A percentile compares a stretch with the other conserved stretches of the same genome.
phyloP scores from a whole-genome alignment of 2,329 filamentous ascomycete genomes.

The Fusarium sp. region DNA sequence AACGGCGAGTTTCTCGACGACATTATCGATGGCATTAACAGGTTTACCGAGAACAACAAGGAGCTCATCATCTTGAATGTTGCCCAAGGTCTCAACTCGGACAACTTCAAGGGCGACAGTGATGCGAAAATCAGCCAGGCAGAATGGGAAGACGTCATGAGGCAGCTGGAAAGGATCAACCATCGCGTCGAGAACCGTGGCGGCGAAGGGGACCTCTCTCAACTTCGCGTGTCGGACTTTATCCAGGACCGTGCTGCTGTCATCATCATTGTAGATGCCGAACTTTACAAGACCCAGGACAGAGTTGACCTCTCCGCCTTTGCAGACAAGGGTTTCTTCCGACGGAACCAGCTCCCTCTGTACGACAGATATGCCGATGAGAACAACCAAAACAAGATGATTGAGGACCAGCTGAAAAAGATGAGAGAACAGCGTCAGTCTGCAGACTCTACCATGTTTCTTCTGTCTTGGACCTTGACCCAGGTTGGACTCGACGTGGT shows the following conservation, averaged over 20 bases:
- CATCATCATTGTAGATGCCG: background rate
- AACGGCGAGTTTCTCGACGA: background rate
- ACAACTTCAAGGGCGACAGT: background rate
- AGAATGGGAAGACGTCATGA: background rate
- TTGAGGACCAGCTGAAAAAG: background rate
- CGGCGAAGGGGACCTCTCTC: background rate
- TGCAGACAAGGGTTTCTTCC: background rate
- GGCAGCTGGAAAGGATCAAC: background rate
- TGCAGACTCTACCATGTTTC: background rate
- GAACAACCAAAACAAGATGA: background rate
- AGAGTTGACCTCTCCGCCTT: background rate
- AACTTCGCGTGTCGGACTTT: background rate
- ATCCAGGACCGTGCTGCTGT: background rate
- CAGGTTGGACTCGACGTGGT: background rate
- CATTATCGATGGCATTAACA: background rate
- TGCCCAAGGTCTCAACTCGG: background rate
- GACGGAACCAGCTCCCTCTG: background rate
- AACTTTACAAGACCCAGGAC: background rate
- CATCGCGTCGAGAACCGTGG: background rate
- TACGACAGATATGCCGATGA: background rate
- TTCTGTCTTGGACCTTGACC: background rate
- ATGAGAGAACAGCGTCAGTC: background rate
- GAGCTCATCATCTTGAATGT: background rate
- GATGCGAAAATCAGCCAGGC: background rate
- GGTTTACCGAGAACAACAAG: background rate